Evolutionary conservation across 495 filamentous ascomycete genomes (phyloP).

Genomic region (Penicillium canescens): DNA sequence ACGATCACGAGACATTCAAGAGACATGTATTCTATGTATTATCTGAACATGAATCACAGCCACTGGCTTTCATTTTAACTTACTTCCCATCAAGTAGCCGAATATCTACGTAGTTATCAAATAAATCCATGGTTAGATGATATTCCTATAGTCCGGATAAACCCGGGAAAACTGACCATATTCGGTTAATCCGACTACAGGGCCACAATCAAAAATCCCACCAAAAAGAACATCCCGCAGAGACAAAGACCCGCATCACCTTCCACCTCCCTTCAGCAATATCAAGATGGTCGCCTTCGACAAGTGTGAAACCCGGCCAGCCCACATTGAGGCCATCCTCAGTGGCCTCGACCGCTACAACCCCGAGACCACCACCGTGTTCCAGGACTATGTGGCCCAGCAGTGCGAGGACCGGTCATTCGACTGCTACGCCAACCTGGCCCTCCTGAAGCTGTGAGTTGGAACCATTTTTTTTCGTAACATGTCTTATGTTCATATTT

Average conservation of each 20-base stretch:
- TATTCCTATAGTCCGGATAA: conserved; percentile 15
- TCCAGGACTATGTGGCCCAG: conserved; percentile 92
- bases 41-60: conserved; percentile 20
- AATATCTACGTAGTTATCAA: background rate
- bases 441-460: conserved; percentile 95
- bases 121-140: background rate
- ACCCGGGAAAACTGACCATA: conserved; percentile 27
- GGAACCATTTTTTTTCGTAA: conserved; percentile 10
- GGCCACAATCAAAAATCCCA: conserved; percentile 47
- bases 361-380: conserved; percentile 88
- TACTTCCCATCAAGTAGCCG: background rate
- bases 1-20: conserved; percentile 26
- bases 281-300: conserved; percentile 54
- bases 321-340: conserved; percentile 87
- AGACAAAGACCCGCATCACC: conserved; percentile 28
- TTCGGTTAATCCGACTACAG: conserved; percentile 18
- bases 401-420: conserved; percentile 95
- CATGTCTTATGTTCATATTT: background rate
- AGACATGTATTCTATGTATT: conserved; percentile 34
- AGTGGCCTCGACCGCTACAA: conserved; percentile 97
- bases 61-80: background rate
- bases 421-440: conserved; percentile 95
- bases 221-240: conserved; percentile 33
- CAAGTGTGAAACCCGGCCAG: conserved; percentile 68
- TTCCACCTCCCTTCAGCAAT: conserved; percentile 23